These are phyloP conservation scores for Ogataea populi-albae DNA, from an alignment of 805 yeast genomes.

Conservation along the genomic window DNA sequence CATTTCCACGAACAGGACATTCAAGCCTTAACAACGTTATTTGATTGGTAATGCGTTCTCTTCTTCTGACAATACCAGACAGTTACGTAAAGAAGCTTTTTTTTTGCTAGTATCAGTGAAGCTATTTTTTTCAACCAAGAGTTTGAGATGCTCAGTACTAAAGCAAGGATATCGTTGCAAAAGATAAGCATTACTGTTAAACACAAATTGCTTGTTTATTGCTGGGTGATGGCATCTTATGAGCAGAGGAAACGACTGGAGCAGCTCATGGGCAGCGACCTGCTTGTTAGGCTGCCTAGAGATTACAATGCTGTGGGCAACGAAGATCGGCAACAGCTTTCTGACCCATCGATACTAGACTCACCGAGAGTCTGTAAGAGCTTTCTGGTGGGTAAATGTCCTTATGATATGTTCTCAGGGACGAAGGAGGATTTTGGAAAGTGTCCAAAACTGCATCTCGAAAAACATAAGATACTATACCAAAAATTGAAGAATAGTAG, in stretches of 20 bases:
- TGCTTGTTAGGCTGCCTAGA: slow-evolving; percentile 32
- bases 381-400: slow-evolving; percentile 82
- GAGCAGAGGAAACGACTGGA: slow-evolving; percentile 74
- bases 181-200: too few relatives aligned
- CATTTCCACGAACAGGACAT: background rate
- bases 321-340: slow-evolving; percentile 4
- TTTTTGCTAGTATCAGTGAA: too few relatives aligned
- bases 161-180: too few relatives aligned
- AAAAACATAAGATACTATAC: slow-evolving; percentile 70
- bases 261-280: slow-evolving; percentile 74
- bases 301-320: slow-evolving; percentile 22
- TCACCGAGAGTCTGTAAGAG: slow-evolving; percentile 72
- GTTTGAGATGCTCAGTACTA: too few relatives aligned
- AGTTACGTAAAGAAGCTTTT: too few relatives aligned
- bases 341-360: slow-evolving; percentile 36
- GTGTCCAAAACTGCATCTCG: slow-evolving; percentile 74
- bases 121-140: too few relatives aligned
- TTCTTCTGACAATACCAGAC: too few relatives aligned
- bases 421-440: slow-evolving; percentile 81
- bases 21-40: too few relatives aligned
- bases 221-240: slow-evolving; percentile 60
- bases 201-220: too few relatives aligned
- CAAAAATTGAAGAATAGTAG: slow-evolving; percentile 45
- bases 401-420: slow-evolving; percentile 76
- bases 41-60: too few relatives aligned